phyloP scores from a whole-genome alignment of 177 flowering plant species.

The Telopea speciosissima region DNA sequence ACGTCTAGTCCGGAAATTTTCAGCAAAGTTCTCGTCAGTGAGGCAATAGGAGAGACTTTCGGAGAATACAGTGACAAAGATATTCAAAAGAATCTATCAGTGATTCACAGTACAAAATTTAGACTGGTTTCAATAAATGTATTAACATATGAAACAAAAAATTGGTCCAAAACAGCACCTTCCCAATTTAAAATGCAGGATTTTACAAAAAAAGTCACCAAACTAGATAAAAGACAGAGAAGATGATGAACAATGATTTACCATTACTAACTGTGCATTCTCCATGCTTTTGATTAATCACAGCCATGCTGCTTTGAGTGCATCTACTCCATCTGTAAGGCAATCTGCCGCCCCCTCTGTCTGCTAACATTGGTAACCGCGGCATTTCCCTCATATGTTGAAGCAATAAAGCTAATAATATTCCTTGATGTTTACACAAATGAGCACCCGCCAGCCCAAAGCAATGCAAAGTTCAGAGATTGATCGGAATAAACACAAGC shows the following conservation, averaged over 20 bases:
- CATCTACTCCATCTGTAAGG: conserved; percentile 63
- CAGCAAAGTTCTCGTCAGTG: too few relatives aligned
- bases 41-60: too few relatives aligned
- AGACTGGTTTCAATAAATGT: too few relatives aligned
- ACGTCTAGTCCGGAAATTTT: too few relatives aligned
- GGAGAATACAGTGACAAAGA: too few relatives aligned
- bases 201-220: background rate
- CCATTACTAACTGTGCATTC: conserved; percentile 56
- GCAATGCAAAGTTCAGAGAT: background rate
- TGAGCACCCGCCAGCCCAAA: conserved; percentile 48
- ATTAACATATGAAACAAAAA: too few relatives aligned
- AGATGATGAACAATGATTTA: conserved; percentile 16
- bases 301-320: conserved; percentile 55
- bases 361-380: conserved; percentile 64
- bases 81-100: too few relatives aligned
- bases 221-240: background rate
- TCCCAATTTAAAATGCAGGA: background rate
- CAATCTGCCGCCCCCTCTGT: conserved; percentile 53
- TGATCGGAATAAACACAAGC: background rate
- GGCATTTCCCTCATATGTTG: conserved; percentile 70
- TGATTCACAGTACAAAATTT: too few relatives aligned
- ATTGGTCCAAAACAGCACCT: too few relatives aligned
- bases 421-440: conserved; percentile 64
- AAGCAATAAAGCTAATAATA: too few relatives aligned
- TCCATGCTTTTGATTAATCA: conserved; percentile 47